Evolutionary conservation across 1,284 basidiomycete species (phyloP).

Genomic region (Ganoderma sinense): DNA sequence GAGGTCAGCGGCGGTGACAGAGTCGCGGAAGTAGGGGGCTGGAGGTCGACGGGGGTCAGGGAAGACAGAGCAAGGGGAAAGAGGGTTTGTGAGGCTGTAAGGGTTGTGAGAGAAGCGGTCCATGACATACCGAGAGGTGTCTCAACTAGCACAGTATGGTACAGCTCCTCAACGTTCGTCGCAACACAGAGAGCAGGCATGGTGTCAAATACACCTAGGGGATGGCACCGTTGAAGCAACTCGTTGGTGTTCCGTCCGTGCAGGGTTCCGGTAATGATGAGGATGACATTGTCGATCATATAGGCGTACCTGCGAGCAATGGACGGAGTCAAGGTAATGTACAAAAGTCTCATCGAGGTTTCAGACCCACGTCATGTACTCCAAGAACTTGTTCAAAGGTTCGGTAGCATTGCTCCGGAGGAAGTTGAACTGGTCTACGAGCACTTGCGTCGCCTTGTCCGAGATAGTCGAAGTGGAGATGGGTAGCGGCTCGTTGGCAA

Average conservation of each 20-base stretch:
- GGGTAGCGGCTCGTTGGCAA: conserved; percentile 96
- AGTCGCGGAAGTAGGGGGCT: conserved; percentile 98
- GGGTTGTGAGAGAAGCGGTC: neutral
- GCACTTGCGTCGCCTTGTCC: conserved; percentile 93
- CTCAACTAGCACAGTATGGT: conserved; percentile 96
- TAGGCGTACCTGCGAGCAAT: conserved; percentile 82
- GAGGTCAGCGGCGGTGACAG: conserved; percentile 93
- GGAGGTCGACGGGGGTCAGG: conserved; percentile 15
- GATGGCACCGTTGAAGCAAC: conserved; percentile 95
- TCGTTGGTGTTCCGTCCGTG: conserved; percentile 99
- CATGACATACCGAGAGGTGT: conserved; percentile 86
- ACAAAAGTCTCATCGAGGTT: neutral
- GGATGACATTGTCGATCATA: conserved; percentile 99
- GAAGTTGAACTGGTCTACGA: conserved; percentile 98
- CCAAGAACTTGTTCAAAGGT: conserved; percentile 92
- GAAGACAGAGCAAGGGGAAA: neutral
- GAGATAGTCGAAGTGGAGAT: conserved; percentile 95
- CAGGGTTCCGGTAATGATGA: conserved; percentile 96
- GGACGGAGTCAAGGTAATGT: neutral
- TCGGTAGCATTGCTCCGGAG: conserved; percentile 91
- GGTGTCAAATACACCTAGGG: conserved; percentile 96
- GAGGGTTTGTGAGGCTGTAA: conserved; percentile 1
- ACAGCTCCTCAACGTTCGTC: conserved; percentile 99
- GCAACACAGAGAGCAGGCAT: conserved; percentile 99
- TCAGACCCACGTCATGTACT: conserved; percentile 90